A percentile compares a stretch with the other conserved stretches of the same genome.
phyloP scores from a whole-genome alignment of 2,329 filamentous ascomycete genomes.

The Macrophomina tecta region DNA sequence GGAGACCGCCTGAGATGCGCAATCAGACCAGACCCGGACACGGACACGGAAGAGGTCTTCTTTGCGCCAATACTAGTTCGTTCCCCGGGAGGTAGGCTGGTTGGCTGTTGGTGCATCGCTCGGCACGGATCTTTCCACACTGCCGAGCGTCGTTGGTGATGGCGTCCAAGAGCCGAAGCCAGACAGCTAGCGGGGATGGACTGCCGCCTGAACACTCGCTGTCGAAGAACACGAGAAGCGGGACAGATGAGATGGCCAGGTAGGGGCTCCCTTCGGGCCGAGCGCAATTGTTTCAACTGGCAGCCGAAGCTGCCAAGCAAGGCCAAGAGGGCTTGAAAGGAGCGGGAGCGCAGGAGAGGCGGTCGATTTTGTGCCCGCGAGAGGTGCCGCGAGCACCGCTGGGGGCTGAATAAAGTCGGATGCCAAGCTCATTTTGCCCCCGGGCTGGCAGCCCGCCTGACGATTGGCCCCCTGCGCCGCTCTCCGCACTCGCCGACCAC shows the following conservation, averaged over 20 bases:
- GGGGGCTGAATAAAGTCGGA: neutral
- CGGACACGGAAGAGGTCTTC: too few relatives aligned
- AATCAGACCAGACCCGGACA: neutral
- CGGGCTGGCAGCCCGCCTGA: neutral
- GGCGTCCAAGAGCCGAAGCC: neutral
- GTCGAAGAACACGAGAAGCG: conserved; percentile 2
- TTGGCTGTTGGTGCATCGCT: too few relatives aligned
- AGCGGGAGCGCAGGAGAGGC: neutral
- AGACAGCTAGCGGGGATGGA: neutral
- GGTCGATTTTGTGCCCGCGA: neutral
- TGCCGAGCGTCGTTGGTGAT: neutral
- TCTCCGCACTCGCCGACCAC: neutral
- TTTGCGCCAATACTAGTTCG: too few relatives aligned
- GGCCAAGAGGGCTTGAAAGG: conserved; percentile 6
- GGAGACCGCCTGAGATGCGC: neutral
- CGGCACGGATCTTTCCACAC: neutral
- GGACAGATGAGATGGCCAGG: neutral
- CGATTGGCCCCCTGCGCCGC: conserved; percentile 7
- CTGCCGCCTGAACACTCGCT: neutral
- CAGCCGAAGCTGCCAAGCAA: conserved; percentile 17
- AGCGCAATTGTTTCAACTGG: conserved; percentile 12
- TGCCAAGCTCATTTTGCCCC: conserved; percentile 10
- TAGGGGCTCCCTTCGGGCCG: conserved; percentile 3
- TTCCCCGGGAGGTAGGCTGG: too few relatives aligned
- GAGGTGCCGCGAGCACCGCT: neutral